Conservation (phyloP, 2,329 filamentous ascomycete species). For the Penicillium frequentans region DNA sequence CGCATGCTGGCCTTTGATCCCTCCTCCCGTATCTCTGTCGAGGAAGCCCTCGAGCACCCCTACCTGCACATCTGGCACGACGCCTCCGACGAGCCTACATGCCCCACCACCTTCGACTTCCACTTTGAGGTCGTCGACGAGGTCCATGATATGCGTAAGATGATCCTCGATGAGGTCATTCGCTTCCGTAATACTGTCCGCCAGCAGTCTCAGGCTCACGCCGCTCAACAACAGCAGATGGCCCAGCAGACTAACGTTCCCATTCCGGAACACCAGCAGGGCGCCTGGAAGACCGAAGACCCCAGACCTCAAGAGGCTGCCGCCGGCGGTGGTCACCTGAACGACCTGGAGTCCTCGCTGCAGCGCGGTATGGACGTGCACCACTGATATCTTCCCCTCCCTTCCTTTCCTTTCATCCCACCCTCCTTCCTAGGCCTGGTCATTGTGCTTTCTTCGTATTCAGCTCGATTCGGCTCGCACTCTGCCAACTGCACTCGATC, state of each 20-base stretch:
- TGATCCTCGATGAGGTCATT: slow-evolving; percentile 94
- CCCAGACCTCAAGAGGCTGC: slow-evolving; percentile 61
- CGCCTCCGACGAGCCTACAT: slow-evolving; percentile 89
- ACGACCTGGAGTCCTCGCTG: slow-evolving; percentile 52
- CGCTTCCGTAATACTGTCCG: slow-evolving; percentile 71
- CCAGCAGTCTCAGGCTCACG: slow-evolving; percentile 48
- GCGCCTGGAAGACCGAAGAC: slow-evolving; percentile 57
- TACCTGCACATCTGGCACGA: slow-evolving; percentile 99
- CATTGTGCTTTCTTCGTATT: slow-evolving; percentile 2
- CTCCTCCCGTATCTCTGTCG: slow-evolving; percentile 86
- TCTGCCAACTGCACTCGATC: slow-evolving; percentile 10
- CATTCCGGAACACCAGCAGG: slow-evolving; percentile 61
- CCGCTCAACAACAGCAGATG: slow-evolving; percentile 42
- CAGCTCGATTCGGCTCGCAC: slow-evolving; percentile 8
- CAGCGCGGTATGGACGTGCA: slow-evolving; percentile 59
- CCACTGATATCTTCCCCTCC: slow-evolving; percentile 14
- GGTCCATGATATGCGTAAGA: slow-evolving; percentile 89
- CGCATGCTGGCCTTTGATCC: slow-evolving; percentile 98
- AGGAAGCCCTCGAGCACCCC: slow-evolving; percentile 91
- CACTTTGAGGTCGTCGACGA: slow-evolving; percentile 98
- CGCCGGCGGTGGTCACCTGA: slow-evolving; percentile 42
- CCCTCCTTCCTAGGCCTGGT: neutral
- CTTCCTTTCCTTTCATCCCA: neutral
- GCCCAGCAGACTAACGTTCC: slow-evolving; percentile 54
- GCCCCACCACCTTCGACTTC: slow-evolving; percentile 95